Percentiles rank a stretch among this genome's conserved stretches.
Evolutionary conservation across 345 rosid genomes (phyloP).

Genomic region (Aethionema arabicum): DNA sequence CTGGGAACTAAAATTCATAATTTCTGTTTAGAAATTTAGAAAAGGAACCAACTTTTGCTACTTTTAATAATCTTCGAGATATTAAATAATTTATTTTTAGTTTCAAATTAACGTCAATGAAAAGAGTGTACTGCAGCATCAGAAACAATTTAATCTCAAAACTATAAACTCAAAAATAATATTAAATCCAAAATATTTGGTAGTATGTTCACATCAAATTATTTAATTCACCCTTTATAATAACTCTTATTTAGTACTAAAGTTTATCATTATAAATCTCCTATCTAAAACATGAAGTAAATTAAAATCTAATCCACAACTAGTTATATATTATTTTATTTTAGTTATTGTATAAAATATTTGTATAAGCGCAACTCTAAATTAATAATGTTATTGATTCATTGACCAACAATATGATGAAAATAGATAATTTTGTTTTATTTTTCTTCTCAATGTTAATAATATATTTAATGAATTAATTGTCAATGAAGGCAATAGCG

Average conservation of each 20-base stretch:
- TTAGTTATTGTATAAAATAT: neutral
- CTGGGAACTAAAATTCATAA: neutral
- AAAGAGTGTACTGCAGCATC: neutral
- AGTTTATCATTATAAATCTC: slow-evolving; percentile 21
- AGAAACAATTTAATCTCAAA: slow-evolving; percentile 5
- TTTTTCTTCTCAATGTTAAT: too few species aligned
- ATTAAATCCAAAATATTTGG: neutral
- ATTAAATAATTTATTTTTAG: too few species aligned
- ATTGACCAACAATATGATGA: too few species aligned
- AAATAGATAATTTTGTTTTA: too few species aligned
- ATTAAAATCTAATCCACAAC: slow-evolving; percentile 5
- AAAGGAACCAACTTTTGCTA: too few species aligned
- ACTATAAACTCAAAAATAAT: neutral
- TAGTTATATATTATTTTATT: neutral
- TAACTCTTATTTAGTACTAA: slow-evolving; percentile 10
- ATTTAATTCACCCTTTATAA: slow-evolving; percentile 1
- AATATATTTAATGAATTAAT: too few species aligned
- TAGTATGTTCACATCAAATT: slow-evolving; percentile 27
- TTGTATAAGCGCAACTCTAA: too few species aligned
- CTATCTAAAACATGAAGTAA: slow-evolving; percentile 7
- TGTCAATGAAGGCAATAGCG: too few species aligned
- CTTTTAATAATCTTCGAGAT: too few species aligned
- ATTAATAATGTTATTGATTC: too few species aligned
- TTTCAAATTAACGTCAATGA: too few species aligned
- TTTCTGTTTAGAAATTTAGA: too few species aligned